Conservation (phyloP, 345 rosid genomes). For the Psidium guajava region DNA sequence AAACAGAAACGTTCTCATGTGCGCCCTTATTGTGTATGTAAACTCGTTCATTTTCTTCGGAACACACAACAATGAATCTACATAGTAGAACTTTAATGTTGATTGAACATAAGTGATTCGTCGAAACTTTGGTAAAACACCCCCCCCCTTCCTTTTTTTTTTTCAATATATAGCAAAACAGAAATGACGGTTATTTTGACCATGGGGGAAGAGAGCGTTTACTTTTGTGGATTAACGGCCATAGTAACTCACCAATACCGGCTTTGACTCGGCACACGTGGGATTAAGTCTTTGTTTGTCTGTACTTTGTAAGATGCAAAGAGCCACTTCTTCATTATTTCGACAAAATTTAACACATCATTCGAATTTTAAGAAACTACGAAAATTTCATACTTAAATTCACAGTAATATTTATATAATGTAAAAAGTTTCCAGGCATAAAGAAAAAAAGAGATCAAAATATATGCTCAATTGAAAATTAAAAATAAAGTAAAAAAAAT, state of each 20-base stretch:
- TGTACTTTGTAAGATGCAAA: background rate
- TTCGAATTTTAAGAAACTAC: background rate
- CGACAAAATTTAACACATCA: background rate
- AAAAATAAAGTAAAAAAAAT: background rate
- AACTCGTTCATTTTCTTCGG: too few relatives aligned
- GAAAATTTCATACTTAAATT: background rate
- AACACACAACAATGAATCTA: too few relatives aligned
- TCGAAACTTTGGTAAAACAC: too few relatives aligned
- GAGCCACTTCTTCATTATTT: background rate
- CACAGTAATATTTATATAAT: background rate
- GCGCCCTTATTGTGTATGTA: too few relatives aligned
- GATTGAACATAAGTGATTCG: too few relatives aligned
- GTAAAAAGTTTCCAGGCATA: background rate
- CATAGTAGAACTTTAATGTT: too few relatives aligned
- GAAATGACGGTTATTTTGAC: too few relatives aligned
- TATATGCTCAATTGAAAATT: background rate
- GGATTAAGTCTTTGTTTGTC: background rate
- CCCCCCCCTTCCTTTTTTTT: too few relatives aligned
- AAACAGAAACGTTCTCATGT: too few relatives aligned
- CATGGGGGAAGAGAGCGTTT: background rate
- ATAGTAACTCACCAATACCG: background rate
- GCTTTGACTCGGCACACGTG: background rate
- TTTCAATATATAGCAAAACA: too few relatives aligned
- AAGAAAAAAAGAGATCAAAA: background rate
- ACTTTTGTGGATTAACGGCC: background rate